A percentile compares a stretch with the other conserved stretches of the same genome.
These are phyloP conservation scores for Orychophragmus violaceus DNA, from an alignment of 345 rosid genomes.

Conservation along the genomic window DNA sequence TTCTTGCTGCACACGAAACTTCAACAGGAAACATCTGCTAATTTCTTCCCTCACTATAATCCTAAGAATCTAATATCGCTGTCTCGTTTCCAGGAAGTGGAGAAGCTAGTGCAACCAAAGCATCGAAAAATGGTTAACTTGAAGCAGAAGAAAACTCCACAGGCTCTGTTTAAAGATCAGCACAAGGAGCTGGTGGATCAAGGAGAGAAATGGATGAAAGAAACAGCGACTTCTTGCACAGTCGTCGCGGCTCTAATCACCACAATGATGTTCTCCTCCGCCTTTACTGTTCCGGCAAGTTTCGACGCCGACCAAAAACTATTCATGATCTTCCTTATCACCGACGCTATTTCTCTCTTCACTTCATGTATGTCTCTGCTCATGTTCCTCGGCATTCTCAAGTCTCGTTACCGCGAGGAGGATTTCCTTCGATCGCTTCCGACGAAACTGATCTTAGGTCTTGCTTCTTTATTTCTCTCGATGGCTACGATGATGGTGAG, in stretches of 20 bases:
- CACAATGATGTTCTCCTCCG: slow-evolving; percentile 57
- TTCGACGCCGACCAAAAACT: slow-evolving; percentile 9
- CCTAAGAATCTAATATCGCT: background rate
- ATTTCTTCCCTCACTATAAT: background rate
- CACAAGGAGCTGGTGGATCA: slow-evolving; percentile 39
- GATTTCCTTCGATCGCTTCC: slow-evolving; percentile 47
- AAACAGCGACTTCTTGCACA: slow-evolving; percentile 46
- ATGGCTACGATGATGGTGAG: slow-evolving; percentile 64
- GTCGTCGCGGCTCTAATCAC: slow-evolving; percentile 53
- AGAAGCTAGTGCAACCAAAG: slow-evolving; percentile 59
- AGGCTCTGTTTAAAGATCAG: slow-evolving; percentile 41
- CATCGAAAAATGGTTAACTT: slow-evolving; percentile 50
- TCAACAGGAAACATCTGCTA: background rate
- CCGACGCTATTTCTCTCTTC: slow-evolving; percentile 48
- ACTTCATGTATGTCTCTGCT: slow-evolving; percentile 44
- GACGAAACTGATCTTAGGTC: slow-evolving; percentile 49
- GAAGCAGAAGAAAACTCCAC: slow-evolving; percentile 36
- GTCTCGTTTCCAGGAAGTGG: slow-evolving; percentile 49
- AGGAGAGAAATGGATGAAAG: slow-evolving; percentile 56
- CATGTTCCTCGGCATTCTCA: slow-evolving; percentile 51
- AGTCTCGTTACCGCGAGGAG: slow-evolving; percentile 49
- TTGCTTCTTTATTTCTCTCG: slow-evolving; percentile 56
- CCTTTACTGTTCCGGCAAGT: slow-evolving; percentile 47
- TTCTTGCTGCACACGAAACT: slow-evolving; percentile 16
- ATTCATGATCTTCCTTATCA: slow-evolving; percentile 36